phyloP scores from a whole-genome alignment of 805 yeast species.

The Candida vartiovaarae region DNA sequence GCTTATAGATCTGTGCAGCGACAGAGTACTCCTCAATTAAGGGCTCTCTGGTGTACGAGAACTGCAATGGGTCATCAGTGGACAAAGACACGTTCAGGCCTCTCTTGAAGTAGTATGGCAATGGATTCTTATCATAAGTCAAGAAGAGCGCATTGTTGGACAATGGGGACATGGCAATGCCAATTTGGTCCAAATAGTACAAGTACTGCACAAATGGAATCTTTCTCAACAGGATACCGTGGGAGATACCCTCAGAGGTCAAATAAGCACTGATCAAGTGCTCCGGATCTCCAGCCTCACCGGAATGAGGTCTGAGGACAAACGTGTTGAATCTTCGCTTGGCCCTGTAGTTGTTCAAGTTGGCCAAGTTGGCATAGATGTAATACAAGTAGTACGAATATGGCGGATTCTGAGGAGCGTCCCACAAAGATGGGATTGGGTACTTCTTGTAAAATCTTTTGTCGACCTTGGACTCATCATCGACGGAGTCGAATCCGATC shows the following conservation, averaged over 20 bases:
- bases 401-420: constrained; percentile 79
- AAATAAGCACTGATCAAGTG: constrained; percentile 87
- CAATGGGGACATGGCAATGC: constrained; percentile 97
- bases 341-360: constrained; percentile 79
- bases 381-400: constrained; percentile 92
- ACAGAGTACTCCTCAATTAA: constrained; percentile 96
- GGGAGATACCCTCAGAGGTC: constrained; percentile 88
- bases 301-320: constrained; percentile 96
- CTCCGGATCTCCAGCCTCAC: constrained; percentile 99
- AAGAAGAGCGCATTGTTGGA: constrained; percentile 94
- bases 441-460: constrained; percentile 73
- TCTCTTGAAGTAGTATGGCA: constrained; percentile 81
- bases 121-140: constrained; percentile 96
- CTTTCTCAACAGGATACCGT: constrained; percentile 89
- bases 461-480: constrained; percentile 93
- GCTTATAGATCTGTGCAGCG: constrained; percentile 94
- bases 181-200: constrained; percentile 90
- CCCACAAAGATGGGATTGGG: constrained; percentile 87
- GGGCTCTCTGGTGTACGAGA: constrained; percentile 95
- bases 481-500: constrained; percentile 96
- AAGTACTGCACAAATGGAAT: constrained; percentile 92
- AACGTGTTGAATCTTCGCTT: constrained; percentile 76
- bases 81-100: constrained; percentile 93
- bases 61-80: constrained; percentile 96
- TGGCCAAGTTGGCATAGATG: constrained; percentile 76